Conservation (phyloP, 2,329 filamentous ascomycete species). For the Thielaviopsis populi region DNA sequence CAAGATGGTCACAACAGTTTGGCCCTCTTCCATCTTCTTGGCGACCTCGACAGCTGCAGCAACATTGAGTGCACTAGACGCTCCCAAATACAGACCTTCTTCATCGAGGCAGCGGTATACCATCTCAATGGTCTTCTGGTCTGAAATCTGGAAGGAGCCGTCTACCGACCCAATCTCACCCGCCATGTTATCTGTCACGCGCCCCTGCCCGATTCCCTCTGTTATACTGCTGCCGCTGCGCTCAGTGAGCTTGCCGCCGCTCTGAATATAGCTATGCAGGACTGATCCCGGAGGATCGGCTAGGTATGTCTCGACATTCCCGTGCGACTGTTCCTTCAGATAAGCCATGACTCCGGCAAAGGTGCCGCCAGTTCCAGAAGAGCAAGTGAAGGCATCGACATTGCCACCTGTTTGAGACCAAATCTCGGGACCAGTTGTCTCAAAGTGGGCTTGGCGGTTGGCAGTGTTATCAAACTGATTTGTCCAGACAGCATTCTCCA, state of each 20-base stretch:
- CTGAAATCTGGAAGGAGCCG: constrained; percentile 67
- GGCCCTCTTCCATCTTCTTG: constrained; percentile 71
- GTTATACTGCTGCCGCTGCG: constrained; percentile 79
- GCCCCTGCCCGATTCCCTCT: constrained; percentile 92
- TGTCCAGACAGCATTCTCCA: constrained; percentile 91
- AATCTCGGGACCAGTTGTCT: constrained; percentile 94
- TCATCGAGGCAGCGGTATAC: constrained; percentile 92
- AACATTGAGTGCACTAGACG: constrained; percentile 86
- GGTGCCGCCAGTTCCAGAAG: constrained; percentile 84
- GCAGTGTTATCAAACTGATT: constrained; percentile 98
- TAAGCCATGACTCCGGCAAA: constrained; percentile 79
- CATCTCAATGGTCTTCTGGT: constrained; percentile 95
- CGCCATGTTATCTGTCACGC: constrained; percentile 85
- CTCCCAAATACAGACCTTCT: constrained; percentile 88
- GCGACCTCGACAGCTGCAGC: constrained; percentile 90
- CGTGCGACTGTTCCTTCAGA: constrained; percentile 67
- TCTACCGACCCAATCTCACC: constrained; percentile 75
- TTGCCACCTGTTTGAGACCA: constrained; percentile 81
- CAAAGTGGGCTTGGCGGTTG: constrained; percentile 85
- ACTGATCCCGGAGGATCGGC: constrained; percentile 91
- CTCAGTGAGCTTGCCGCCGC: constrained; percentile 70
- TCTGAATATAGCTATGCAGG: constrained; percentile 79
- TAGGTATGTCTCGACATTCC: constrained; percentile 71
- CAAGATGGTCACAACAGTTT: constrained; percentile 84
- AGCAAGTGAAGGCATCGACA: constrained; percentile 87